phyloP scores from a whole-genome alignment of 2,329 filamentous ascomycete species.

The Xylaria sp. region DNA sequence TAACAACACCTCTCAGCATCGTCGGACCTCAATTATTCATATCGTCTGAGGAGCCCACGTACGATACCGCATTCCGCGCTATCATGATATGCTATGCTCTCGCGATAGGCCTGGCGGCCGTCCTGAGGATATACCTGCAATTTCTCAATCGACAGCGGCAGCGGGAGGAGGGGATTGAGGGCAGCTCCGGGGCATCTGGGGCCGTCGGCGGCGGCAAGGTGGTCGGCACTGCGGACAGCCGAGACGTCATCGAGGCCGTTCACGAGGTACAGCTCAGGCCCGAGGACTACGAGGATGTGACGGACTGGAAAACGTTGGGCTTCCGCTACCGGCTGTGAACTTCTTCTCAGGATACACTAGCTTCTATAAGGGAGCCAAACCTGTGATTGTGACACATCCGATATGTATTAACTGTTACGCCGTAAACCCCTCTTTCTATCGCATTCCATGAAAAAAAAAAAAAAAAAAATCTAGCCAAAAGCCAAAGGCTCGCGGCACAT shows the following conservation, averaged over 20 bases:
- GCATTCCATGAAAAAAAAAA: no score
- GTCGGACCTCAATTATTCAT: slow-evolving; percentile 59
- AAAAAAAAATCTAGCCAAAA: no score
- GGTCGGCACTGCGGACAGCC: slow-evolving; percentile 30
- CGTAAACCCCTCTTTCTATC: no score
- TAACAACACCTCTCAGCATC: slow-evolving; percentile 37
- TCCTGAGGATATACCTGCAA: slow-evolving; percentile 51
- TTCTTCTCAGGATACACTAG: not conserved
- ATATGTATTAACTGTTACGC: no score
- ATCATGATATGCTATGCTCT: slow-evolving; percentile 61
- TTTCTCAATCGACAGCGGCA: slow-evolving; percentile 48
- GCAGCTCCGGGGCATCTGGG: slow-evolving; percentile 46
- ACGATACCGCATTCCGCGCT: slow-evolving; percentile 55
- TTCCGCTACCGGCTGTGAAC: slow-evolving; percentile 57
- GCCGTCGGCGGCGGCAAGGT: slow-evolving; percentile 44
- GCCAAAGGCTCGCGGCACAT: no score
- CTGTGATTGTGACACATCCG: no score
- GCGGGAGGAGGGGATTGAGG: slow-evolving; percentile 47
- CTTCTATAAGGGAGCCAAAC: not conserved
- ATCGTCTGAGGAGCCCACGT: slow-evolving; percentile 51
- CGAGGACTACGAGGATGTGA: slow-evolving; percentile 58
- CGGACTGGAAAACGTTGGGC: slow-evolving; percentile 61
- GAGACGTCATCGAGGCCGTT: slow-evolving; percentile 37
- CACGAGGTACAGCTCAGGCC: slow-evolving; percentile 43
- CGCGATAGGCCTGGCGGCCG: slow-evolving; percentile 47